Conservation (phyloP, 148 eudicot species). For the Fagopyrum esculentum region DNA sequence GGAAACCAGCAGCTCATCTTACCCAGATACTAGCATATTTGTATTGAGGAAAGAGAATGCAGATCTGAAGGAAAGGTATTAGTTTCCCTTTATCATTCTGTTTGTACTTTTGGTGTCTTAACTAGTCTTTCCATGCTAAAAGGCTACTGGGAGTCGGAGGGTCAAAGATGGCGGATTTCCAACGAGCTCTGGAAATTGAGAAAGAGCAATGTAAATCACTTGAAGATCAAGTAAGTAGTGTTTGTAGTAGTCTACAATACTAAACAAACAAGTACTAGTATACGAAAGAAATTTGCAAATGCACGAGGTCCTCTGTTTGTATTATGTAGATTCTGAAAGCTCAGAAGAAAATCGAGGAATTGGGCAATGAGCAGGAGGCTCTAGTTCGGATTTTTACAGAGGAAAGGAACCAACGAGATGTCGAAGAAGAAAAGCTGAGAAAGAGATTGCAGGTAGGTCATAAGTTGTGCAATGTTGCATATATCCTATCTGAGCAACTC, state of each 20-base stretch:
- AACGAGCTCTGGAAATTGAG: neutral
- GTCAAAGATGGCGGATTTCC: neutral
- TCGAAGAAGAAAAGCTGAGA: slow-evolving; percentile 1
- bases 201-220: neutral
- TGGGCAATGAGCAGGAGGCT: slow-evolving; percentile 4
- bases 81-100: neutral
- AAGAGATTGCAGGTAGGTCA: neutral
- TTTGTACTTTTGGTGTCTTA: neutral
- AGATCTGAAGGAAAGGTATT: slow-evolving; percentile 3
- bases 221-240: neutral
- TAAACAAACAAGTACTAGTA: neutral
- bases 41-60: slow-evolving; percentile 5
- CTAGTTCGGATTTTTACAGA: neutral
- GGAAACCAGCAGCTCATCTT: neutral
- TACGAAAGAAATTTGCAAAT: neutral
- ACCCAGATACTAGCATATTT: neutral
- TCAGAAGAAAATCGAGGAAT: neutral
- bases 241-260: neutral
- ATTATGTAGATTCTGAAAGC: neutral
- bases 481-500: neutral
- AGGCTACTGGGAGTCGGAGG: neutral
- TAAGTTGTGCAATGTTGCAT: too few relatives aligned
- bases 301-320: neutral
- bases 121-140: neutral
- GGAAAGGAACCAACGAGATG: slow-evolving; percentile 7